Percentiles rank a stretch among this genome's conserved stretches.
Evolutionary conservation across 768 basidiomycete species (phyloP).

Genomic region (Tephrocybe rancida): DNA sequence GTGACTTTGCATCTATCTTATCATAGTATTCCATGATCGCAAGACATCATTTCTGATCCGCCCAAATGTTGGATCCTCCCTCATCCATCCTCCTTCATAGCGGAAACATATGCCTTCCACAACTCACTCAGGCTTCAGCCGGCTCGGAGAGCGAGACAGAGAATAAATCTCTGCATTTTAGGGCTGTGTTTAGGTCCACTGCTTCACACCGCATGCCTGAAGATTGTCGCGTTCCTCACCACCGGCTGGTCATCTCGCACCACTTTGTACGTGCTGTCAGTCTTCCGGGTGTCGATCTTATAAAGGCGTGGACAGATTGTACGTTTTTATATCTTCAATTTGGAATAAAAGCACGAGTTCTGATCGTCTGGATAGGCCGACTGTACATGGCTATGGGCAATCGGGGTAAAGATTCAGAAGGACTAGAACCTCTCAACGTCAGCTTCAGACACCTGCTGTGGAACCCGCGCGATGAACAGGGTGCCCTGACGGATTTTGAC

Average conservation of each 20-base stretch:
- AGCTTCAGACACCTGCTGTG: conserved; percentile 8
- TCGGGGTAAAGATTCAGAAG: not conserved
- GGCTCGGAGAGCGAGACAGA: too few relatives aligned
- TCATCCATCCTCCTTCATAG: too few relatives aligned
- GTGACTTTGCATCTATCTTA: too few relatives aligned
- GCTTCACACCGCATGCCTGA: too few relatives aligned
- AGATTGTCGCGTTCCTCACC: not conserved
- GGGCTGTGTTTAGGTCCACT: too few relatives aligned
- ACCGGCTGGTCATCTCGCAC: not conserved
- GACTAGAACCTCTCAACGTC: not conserved
- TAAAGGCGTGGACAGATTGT: conserved; percentile 18
- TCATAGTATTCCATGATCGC: too few relatives aligned
- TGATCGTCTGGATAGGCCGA: not conserved
- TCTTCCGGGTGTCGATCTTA: conserved; percentile 9
- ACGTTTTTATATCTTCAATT: not conserved
- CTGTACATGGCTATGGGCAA: not conserved
- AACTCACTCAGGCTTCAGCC: too few relatives aligned
- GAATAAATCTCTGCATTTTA: too few relatives aligned
- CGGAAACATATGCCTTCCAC: too few relatives aligned
- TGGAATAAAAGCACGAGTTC: not conserved
- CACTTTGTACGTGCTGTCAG: conserved; percentile 1
- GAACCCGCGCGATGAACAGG: not conserved
- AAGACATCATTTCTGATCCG: too few relatives aligned
- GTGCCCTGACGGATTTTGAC: conserved; percentile 14
- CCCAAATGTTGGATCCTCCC: too few relatives aligned